These are phyloP conservation scores for Pneumocystis sp. DNA, from an alignment of 1,139 yeast species.

Conservation along the genomic window DNA sequence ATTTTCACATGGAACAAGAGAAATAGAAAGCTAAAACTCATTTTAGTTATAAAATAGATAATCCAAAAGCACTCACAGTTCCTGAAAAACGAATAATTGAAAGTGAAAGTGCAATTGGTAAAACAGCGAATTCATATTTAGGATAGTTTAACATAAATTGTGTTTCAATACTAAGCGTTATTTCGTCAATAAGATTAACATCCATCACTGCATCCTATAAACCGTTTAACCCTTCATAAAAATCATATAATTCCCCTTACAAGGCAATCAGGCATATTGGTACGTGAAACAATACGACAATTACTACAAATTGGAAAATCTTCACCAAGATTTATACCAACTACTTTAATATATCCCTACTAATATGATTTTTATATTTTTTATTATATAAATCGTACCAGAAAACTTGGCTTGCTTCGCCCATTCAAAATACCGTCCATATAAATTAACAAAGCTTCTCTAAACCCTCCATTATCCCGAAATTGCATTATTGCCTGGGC, in stretches of 20 bases:
- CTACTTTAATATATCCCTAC: slow-evolving; percentile 52
- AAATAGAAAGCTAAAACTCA: slow-evolving; percentile 41
- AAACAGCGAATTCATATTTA: slow-evolving; percentile 55
- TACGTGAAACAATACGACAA: slow-evolving; percentile 44
- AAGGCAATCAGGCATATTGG: slow-evolving; percentile 28
- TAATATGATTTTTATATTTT: background rate
- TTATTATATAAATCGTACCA: slow-evolving; percentile 21
- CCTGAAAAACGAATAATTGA: slow-evolving; percentile 91
- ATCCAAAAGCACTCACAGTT: slow-evolving; percentile 25
- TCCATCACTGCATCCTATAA: slow-evolving; percentile 78
- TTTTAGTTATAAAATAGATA: background rate
- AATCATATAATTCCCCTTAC: slow-evolving; percentile 1
- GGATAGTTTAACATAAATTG: slow-evolving; percentile 72
- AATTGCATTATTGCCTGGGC: slow-evolving; percentile 84
- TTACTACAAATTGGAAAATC: slow-evolving; percentile 92
- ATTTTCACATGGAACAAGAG: slow-evolving; percentile 43
- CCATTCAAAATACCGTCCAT: slow-evolving; percentile 40
- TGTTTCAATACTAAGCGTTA: slow-evolving; percentile 82
- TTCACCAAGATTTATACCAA: slow-evolving; percentile 85
- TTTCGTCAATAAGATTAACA: slow-evolving; percentile 77
- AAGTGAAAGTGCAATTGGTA: slow-evolving; percentile 66
- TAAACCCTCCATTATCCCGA: slow-evolving; percentile 67
- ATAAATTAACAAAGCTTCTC: slow-evolving; percentile 72
- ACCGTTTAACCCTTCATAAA: background rate
- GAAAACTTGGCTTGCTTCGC: slow-evolving; percentile 56